Conservation (phyloP, 768 basidiomycete species). For the Tephrocybe sp. region DNA sequence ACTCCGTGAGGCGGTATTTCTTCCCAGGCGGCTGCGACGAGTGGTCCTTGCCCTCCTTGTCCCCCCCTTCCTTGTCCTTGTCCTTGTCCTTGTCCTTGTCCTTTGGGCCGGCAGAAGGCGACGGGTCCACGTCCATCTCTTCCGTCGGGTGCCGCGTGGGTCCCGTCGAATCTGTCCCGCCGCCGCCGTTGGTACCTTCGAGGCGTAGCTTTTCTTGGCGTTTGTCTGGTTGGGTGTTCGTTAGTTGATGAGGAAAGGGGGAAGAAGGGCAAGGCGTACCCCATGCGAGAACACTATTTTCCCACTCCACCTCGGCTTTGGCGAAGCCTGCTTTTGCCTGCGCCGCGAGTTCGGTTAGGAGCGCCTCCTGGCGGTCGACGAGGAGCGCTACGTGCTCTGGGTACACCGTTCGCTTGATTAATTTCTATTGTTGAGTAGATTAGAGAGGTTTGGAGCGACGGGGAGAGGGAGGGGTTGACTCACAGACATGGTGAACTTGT, state of each 20-base stretch:
- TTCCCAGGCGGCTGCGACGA: slow-evolving; percentile 66
- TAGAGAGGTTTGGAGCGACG: neutral
- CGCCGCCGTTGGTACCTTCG: slow-evolving; percentile 29
- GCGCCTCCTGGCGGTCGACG: slow-evolving; percentile 63
- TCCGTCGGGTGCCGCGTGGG: slow-evolving; percentile 47
- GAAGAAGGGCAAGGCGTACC: slow-evolving; percentile 40
- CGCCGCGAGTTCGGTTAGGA: slow-evolving; percentile 60
- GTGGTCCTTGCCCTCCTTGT: slow-evolving; percentile 26
- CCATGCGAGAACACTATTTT: slow-evolving; percentile 69
- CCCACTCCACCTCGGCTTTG: slow-evolving; percentile 76
- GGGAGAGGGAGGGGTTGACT: slow-evolving; percentile 23
- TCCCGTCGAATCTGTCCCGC: slow-evolving; percentile 35
- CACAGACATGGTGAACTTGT: slow-evolving; percentile 91
- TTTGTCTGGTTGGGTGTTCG: slow-evolving; percentile 33
- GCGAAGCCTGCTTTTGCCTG: slow-evolving; percentile 66
- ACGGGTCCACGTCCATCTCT: slow-evolving; percentile 42
- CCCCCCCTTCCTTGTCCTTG: slow-evolving; percentile 16
- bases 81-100: slow-evolving; percentile 16
- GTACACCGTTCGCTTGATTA: slow-evolving; percentile 90
- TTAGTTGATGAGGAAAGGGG: neutral
- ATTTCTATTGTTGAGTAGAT: slow-evolving; percentile 57
- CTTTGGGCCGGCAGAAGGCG: neutral
- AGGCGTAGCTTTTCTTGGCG: slow-evolving; percentile 55
- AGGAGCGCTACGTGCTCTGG: slow-evolving; percentile 68
- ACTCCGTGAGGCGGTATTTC: slow-evolving; percentile 78